Evolutionary conservation across 1,139 yeast genomes (phyloP).

Genomic region (Blastobotrys petasosporus): DNA sequence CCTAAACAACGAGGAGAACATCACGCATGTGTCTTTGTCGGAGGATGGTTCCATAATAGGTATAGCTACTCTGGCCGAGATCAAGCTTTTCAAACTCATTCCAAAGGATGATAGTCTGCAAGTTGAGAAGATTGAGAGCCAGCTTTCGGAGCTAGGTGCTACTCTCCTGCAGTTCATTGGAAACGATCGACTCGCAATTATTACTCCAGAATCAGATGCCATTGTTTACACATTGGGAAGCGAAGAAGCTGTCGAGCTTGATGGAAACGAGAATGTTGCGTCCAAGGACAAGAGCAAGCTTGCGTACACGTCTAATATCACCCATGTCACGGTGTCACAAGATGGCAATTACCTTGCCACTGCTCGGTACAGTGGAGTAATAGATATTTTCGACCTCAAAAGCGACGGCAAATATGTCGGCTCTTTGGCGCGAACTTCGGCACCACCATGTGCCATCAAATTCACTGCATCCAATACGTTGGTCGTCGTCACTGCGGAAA

Average conservation of each 20-base stretch:
- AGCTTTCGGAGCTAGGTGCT: slow-evolving; percentile 52
- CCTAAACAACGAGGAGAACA: slow-evolving; percentile 74
- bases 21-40: slow-evolving; percentile 64
- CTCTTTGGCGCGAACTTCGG: slow-evolving; percentile 41
- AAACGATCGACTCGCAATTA: slow-evolving; percentile 40
- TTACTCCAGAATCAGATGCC: slow-evolving; percentile 64
- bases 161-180: slow-evolving; percentile 40
- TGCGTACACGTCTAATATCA: slow-evolving; percentile 31
- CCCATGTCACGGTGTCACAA: slow-evolving; percentile 45
- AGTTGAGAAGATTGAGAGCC: slow-evolving; percentile 18
- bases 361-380: slow-evolving; percentile 58
- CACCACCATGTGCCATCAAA: slow-evolving; percentile 56
- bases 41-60: slow-evolving; percentile 60
- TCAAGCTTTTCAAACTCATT: slow-evolving; percentile 58
- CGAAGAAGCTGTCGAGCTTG: slow-evolving; percentile 17
- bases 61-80: slow-evolving; percentile 63
- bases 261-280: slow-evolving; percentile 29
- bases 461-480: slow-evolving; percentile 51
- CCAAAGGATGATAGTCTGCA: slow-evolving; percentile 10
- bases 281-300: slow-evolving; percentile 11
- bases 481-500: slow-evolving; percentile 66
- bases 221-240: slow-evolving; percentile 41
- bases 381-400: slow-evolving; percentile 47
- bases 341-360: slow-evolving; percentile 45
- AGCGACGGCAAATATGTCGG: slow-evolving; percentile 17